phyloP scores from a whole-genome alignment of 139 green algal species.

The Chlorella sp. region DNA sequence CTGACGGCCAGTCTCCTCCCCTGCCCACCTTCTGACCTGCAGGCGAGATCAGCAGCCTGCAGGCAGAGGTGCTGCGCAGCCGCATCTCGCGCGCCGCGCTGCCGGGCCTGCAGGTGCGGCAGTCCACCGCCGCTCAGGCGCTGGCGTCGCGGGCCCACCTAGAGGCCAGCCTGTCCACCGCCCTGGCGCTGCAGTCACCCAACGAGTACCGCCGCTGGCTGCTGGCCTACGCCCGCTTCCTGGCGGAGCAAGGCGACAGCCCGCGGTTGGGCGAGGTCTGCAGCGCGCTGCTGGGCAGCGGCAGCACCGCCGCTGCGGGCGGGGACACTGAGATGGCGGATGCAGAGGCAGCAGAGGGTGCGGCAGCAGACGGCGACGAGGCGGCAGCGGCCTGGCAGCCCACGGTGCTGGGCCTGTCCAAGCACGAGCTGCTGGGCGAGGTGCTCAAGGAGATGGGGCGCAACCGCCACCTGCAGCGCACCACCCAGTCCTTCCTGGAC shows the following conservation, averaged over 20 bases:
- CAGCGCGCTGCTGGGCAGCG: conserved; percentile 61
- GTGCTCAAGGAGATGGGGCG: conserved; percentile 54
- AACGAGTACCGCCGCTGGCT: conserved; percentile 74
- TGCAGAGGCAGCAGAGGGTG: background rate
- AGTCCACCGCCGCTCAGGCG: background rate
- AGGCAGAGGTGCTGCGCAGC: conserved; percentile 38
- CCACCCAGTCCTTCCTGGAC: conserved; percentile 33
- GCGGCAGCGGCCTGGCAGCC: conserved; percentile 53
- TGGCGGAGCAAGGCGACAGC: conserved; percentile 54
- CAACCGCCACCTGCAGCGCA: conserved; percentile 45
- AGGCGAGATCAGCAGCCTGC: conserved; percentile 60
- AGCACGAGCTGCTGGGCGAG: conserved; percentile 67
- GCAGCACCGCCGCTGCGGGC: background rate
- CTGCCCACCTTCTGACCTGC: background rate
- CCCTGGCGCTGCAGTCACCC: conserved; percentile 53
- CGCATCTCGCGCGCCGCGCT: background rate
- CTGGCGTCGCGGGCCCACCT: conserved; percentile 49
- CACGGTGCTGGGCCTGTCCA: conserved; percentile 64
- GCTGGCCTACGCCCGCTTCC: conserved; percentile 64
- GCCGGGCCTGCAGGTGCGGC: background rate
- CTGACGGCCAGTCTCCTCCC: no score
- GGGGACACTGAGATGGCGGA: conserved; percentile 2
- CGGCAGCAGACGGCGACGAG: background rate
- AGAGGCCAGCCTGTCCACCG: conserved; percentile 69
- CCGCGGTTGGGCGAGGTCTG: conserved; percentile 66